Percentiles rank a stretch among this genome's conserved stretches.
phyloP scores from a whole-genome alignment of 306 rosid species.

The Senna siamea region DNA sequence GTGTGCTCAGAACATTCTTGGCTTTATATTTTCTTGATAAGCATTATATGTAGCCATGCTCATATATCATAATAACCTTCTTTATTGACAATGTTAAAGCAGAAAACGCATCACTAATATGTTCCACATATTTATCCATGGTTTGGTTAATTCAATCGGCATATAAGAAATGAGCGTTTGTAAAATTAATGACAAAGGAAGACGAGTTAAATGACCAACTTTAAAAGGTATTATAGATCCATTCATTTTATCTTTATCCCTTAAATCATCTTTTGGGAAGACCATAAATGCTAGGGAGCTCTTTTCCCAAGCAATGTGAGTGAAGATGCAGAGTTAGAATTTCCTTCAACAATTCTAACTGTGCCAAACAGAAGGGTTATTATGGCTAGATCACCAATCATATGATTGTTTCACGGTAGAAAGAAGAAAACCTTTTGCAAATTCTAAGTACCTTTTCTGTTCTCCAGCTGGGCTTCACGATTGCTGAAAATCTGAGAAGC shows the following conservation, averaged over 20 bases:
- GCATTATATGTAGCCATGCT: background rate
- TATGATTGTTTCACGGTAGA: background rate
- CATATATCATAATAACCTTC: background rate
- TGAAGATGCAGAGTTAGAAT: slow-evolving; percentile 3
- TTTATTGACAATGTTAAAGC: background rate
- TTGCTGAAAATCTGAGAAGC: slow-evolving; percentile 52
- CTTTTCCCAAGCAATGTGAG: background rate
- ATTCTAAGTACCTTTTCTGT: slow-evolving; percentile 69
- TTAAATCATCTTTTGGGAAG: background rate
- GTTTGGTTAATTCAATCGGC: background rate
- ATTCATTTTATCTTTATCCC: background rate
- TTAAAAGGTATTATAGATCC: background rate
- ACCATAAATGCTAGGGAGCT: background rate
- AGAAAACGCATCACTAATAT: background rate
- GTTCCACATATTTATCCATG: background rate
- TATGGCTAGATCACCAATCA: slow-evolving; percentile 28
- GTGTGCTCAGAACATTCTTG: background rate
- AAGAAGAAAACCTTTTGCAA: slow-evolving; percentile 11
- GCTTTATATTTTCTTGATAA: too few species aligned
- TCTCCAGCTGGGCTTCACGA: slow-evolving; percentile 90
- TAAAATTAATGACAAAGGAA: background rate
- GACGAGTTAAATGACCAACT: background rate
- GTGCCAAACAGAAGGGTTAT: background rate
- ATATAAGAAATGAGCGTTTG: too few species aligned
- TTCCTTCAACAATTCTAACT: background rate